Evolutionary conservation across 192 early-diverging fungal genomes (phyloP), one percentile per base, ranked within the genome.

Genomic region (Coemansia sp.): DNA sequence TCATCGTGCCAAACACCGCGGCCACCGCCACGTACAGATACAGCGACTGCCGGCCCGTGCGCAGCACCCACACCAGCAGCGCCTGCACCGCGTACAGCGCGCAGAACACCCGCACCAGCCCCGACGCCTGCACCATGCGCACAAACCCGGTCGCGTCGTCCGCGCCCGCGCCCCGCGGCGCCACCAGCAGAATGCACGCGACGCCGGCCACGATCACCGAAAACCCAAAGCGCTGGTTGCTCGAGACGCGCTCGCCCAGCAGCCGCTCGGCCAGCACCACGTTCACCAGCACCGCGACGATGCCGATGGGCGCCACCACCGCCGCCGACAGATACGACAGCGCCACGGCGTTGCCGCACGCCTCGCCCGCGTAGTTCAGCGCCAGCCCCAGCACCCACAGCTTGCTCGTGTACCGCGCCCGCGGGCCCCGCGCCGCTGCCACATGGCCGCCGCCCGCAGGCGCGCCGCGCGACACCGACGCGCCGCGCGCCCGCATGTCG

Each of bases 291-390:
- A 78, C 75, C 21, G 75, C 48, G 11, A 78, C 51, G 0, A 78
- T 78, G 14, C 75, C 75, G 32, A 78, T 54, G 0, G 75, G 75
- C 44, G 75, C 75, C 7, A 78, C 75, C 49, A 67, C 68, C 2
- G 75, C 49, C 0, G 75, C 64, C 14, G 68, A 71, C 40, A 78
- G 46, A 31, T 78, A 78, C 44, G 75, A 78, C 27, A 78, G 54
- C 31, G 75, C 75, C 36, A 78, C 29, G 0, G 75, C 67, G 34
- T 78, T 78, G 28, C 75, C 75, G 22, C 63, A 78, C 41, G 71
- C 11, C 42, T 78, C 75, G 31, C 75, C 75, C 6, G 50, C 41
- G 31, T 78, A 78, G 64, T 78, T 78, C 50, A 78, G 34, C 50
- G 49, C 20, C 40, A 78, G 57, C 2, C 75, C 75, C 0, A 48